Conservation (phyloP, 257 asterid species). For the Marsdenia floribunda region DNA sequence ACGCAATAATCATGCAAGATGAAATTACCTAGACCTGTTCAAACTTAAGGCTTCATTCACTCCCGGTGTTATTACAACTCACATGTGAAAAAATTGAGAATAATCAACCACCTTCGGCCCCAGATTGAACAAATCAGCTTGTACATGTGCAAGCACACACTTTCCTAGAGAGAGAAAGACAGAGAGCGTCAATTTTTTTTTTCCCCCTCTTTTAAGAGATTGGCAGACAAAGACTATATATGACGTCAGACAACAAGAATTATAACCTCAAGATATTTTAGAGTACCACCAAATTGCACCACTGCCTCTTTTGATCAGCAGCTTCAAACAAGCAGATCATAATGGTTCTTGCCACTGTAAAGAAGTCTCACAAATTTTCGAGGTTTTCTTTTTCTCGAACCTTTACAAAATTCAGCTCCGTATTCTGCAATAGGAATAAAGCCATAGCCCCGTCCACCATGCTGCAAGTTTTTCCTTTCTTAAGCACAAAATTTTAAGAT, state of each 20-base stretch:
- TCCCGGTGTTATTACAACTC: background rate
- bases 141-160: background rate
- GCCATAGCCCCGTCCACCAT: slow-evolving; percentile 72
- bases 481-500: background rate
- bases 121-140: background rate
- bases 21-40: too few species aligned
- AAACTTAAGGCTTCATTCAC: background rate
- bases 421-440: slow-evolving; percentile 94
- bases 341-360: slow-evolving; percentile 81
- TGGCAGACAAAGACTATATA: background rate
- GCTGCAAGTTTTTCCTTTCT: slow-evolving; percentile 41
- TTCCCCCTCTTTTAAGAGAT: background rate
- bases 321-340: slow-evolving; percentile 69
- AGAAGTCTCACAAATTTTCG: slow-evolving; percentile 64
- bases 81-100: too few species aligned
- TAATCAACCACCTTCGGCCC: too few species aligned
- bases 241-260: background rate
- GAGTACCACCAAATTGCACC: background rate
- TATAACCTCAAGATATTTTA: background rate
- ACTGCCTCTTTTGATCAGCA: background rate
- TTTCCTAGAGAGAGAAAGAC: too few species aligned
- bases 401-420: slow-evolving; percentile 62
- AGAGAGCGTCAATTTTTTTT: background rate
- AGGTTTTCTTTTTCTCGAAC: slow-evolving; percentile 34
- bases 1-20: too few species aligned